Conservation (phyloP, 1,139 yeast species). For the Diutina scorzettiae region DNA sequence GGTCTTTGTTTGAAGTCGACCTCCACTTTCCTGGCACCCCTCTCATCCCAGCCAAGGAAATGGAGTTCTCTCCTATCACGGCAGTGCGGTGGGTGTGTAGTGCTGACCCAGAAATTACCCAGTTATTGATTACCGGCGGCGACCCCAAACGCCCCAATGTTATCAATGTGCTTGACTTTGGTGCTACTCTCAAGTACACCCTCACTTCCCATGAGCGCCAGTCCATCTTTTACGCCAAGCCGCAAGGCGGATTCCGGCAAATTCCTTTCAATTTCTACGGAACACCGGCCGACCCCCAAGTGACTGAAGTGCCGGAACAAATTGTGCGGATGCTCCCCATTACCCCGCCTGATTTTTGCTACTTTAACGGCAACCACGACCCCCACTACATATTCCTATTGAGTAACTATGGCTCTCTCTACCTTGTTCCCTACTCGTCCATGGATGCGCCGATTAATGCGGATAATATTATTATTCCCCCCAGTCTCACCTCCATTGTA, state of each 20-base stretch:
- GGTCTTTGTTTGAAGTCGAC: slow-evolving; percentile 55
- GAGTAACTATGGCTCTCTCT: slow-evolving; percentile 42
- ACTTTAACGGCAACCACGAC: slow-evolving; percentile 59
- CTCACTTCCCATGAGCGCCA: slow-evolving; percentile 76
- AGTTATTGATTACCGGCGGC: slow-evolving; percentile 54
- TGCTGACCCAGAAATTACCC: slow-evolving; percentile 71
- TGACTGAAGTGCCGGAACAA: slow-evolving; percentile 13
- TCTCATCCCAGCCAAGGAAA: slow-evolving; percentile 14
- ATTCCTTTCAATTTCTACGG: slow-evolving; percentile 9
- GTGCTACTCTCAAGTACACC: slow-evolving; percentile 67
- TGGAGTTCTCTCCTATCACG: background rate
- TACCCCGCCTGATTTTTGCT: slow-evolving; percentile 16
- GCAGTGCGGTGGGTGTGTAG: slow-evolving; percentile 56
- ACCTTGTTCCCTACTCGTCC: slow-evolving; percentile 12
- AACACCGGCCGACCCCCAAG: slow-evolving; percentile 15
- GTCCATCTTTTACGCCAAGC: slow-evolving; percentile 63
- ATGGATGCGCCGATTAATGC: background rate
- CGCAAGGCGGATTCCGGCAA: slow-evolving; percentile 33
- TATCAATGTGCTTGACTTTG: slow-evolving; percentile 61
- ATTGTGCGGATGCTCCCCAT: slow-evolving; percentile 22
- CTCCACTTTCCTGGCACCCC: slow-evolving; percentile 42
- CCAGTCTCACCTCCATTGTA: slow-evolving; percentile 64
- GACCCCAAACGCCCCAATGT: slow-evolving; percentile 34
- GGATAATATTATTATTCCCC: slow-evolving; percentile 20
- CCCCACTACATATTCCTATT: slow-evolving; percentile 50